Base-by-base conservation (phyloP, 345 rosid genomes). In the Lagerstroemia speciosa region DNA sequence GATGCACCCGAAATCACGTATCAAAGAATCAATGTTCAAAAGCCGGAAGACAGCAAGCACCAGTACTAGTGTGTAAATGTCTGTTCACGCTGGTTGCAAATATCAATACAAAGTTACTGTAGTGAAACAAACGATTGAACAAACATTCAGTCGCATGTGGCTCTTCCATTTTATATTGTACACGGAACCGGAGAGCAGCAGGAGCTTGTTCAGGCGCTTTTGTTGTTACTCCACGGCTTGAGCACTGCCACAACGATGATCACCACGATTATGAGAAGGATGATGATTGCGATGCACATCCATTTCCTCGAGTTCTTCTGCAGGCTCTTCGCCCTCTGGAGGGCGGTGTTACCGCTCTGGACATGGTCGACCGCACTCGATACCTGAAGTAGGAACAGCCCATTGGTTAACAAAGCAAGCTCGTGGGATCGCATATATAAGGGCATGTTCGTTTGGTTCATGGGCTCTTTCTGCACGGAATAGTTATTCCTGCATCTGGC, bases 311-410 rank as follows among this genome's bases (percentile, higher is more conserved):
- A 87, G 75, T 74, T 95, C 77, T 70, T 90, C 73, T 95, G 99
- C 27, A 76, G 77, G 67, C 80, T 82, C 76, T 87, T 81, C 0
- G 98, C 97, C 81, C 77, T 86, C 71, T 82, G 86, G 55, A 95
- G 89, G 41, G 85, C 79, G 0, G 82, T 78, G 77, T 87, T 90
- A 70, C 98, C 99, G 1, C 88, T 83, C 55, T 90, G 92, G 67
- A 95, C 98, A 48, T 91, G 98, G 78, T 95, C 97, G 53, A 92
- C 97, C 0, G 98, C 97, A 48, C 77, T 92, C 0, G 96, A 89
- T 33, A 95, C 98, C 98, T 95, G 73, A 43, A 60, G 52, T 17
- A 71, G 31, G 22, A 6, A 16, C 2, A 2, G 31, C 43, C 37
- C 6, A 64, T 64, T 64, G 26, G 20, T n/a, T 64, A 14, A 34